A percentile compares a stretch with the other conserved stretches of the same genome.
These are phyloP conservation scores for Cornus florida DNA, from an alignment of 148 eudicot genomes.

Conservation along the genomic window DNA sequence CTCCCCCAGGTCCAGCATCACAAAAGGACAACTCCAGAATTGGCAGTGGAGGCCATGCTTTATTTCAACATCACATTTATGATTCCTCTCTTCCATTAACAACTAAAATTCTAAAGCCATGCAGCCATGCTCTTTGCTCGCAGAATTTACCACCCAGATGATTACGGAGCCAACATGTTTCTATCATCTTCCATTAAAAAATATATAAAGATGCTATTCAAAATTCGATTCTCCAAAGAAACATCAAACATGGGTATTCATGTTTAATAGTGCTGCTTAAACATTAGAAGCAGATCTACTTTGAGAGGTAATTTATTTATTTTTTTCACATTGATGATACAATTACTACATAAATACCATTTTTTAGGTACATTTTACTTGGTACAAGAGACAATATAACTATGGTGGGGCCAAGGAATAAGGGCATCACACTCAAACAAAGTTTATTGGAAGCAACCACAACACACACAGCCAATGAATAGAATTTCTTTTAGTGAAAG, in stretches of 20 bases:
- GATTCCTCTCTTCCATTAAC: too few species aligned
- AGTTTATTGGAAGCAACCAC: neutral
- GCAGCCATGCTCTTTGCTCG: too few species aligned
- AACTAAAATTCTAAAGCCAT: too few species aligned
- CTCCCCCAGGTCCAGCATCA: too few species aligned
- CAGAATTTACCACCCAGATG: neutral
- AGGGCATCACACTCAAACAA: slow-evolving; percentile 7
- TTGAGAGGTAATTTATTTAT: neutral
- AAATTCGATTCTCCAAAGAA: neutral
- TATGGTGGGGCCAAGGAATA: neutral
- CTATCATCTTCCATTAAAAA: neutral
- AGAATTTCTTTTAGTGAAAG: neutral
- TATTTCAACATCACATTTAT: too few species aligned
- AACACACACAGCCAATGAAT: neutral
- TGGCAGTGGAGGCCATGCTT: too few species aligned
- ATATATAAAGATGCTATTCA: neutral
- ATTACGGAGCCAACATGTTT: neutral
- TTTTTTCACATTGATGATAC: neutral
- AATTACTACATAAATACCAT: neutral
- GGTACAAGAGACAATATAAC: neutral
- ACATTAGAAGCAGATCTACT: neutral
- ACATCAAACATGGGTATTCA: neutral
- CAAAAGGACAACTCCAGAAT: too few species aligned
- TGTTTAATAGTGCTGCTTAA: neutral
- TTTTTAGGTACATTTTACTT: neutral